Evolutionary conservation across 1,139 yeast genomes (phyloP).

Genomic region (Trichomonascaceae sp.): DNA sequence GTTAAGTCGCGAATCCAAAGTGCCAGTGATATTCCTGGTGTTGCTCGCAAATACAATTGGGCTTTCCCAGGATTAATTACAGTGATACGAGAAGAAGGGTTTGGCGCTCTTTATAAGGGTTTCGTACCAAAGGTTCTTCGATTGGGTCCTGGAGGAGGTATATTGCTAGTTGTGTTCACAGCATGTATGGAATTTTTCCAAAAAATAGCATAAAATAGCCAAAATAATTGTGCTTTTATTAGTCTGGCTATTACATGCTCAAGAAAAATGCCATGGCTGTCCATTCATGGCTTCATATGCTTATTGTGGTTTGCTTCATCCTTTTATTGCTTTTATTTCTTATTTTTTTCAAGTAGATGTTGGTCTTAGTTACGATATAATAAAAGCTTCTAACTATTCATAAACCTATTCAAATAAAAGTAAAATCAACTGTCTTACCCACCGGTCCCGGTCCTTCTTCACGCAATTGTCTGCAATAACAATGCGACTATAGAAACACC

Average conservation of each 20-base stretch:
- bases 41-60: slow-evolving; percentile 80
- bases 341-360: neutral
- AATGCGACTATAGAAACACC: slow-evolving; percentile 32
- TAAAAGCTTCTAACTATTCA: neutral
- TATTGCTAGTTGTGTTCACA: slow-evolving; percentile 89
- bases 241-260: neutral
- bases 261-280: too few species aligned
- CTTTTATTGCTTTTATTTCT: neutral
- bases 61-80: slow-evolving; percentile 71
- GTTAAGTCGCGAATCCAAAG: slow-evolving; percentile 96
- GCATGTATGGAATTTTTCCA: slow-evolving; percentile 93
- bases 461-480: slow-evolving; percentile 34
- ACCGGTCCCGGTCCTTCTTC: slow-evolving; percentile 51
- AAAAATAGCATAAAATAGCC: slow-evolving; percentile 41
- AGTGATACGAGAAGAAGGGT: slow-evolving; percentile 83
- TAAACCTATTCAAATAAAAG: neutral
- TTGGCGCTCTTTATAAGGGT: slow-evolving; percentile 73
- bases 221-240: neutral
- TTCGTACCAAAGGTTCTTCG: slow-evolving; percentile 95
- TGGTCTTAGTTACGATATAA: neutral
- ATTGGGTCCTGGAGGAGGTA: slow-evolving; percentile 99
- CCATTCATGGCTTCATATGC: neutral
- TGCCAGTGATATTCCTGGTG: slow-evolving; percentile 61
- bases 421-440: slow-evolving; percentile 43
- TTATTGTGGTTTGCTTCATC: neutral